These are phyloP conservation scores for Elsinoe batatas DNA, from an alignment of 2,329 filamentous ascomycete species.

Conservation along the genomic window DNA sequence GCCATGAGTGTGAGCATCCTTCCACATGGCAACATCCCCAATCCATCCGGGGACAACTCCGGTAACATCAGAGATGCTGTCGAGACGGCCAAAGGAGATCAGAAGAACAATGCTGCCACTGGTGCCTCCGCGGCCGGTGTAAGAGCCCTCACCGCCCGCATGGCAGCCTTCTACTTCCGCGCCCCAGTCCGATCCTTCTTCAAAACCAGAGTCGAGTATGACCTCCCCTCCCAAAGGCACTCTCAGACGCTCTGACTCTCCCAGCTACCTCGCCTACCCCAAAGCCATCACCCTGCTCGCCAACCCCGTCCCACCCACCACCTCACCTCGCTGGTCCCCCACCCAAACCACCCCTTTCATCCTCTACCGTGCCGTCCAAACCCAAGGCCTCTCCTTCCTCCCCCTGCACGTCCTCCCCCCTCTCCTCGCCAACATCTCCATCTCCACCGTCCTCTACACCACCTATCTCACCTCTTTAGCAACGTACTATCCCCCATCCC, in stretches of 20 bases:
- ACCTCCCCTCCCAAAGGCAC: neutral
- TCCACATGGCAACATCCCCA: neutral
- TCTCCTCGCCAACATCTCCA: conserved; percentile 61
- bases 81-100: neutral
- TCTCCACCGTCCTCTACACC: conserved; percentile 66
- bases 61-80: conserved; percentile 9
- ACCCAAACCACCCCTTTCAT: conserved; percentile 60
- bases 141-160: conserved; percentile 71
- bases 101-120: conserved; percentile 48
- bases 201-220: conserved; percentile 77
- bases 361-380: conserved; percentile 54
- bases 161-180: conserved; percentile 84
- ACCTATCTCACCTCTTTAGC: conserved; percentile 63
- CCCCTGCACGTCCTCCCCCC: conserved; percentile 70
- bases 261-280: conserved; percentile 50
- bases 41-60: neutral
- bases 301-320: conserved; percentile 27
- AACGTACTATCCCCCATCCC: conserved; percentile 55
- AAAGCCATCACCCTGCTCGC: conserved; percentile 51
- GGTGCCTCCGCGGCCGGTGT: conserved; percentile 80
- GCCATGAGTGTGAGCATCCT: conserved; percentile 1
- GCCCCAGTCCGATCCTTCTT: conserved; percentile 91
- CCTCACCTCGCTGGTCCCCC: conserved; percentile 45
- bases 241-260: neutral
- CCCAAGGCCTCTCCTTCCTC: conserved; percentile 64